These are phyloP conservation scores for Pythium coloratum DNA, from an alignment of 352 stramenopile genomes.

Conservation along the genomic window DNA sequence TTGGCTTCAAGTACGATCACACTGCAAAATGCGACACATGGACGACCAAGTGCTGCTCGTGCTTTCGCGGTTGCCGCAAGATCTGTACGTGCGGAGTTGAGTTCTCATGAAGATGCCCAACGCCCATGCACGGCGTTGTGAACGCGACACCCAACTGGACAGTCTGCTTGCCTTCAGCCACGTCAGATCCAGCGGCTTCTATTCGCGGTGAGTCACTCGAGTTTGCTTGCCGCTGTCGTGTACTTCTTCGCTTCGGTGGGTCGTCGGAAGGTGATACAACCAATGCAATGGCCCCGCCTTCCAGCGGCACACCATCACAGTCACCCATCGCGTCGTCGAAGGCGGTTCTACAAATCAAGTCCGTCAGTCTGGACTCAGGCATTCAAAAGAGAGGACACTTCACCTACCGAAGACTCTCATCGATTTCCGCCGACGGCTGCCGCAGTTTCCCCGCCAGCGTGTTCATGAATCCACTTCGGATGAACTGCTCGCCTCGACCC, in stretches of 20 bases:
- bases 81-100: conserved; percentile 43
- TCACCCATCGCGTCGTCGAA: conserved; percentile 34
- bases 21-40: conserved; percentile 16
- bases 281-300: conserved; percentile 60
- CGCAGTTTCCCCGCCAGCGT: conserved; percentile 34
- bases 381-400: background rate
- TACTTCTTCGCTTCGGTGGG: background rate
- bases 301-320: conserved; percentile 41
- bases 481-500: conserved; percentile 69
- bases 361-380: conserved; percentile 5
- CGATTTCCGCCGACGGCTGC: conserved; percentile 28
- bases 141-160: conserved; percentile 61
- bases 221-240: background rate
- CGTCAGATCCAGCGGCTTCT: background rate
- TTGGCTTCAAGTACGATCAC: background rate
- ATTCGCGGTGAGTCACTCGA: background rate
- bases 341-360: background rate
- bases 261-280: background rate
- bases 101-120: conserved; percentile 45
- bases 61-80: conserved; percentile 33
- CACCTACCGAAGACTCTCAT: conserved; percentile 28
- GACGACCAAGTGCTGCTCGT: conserved; percentile 14
- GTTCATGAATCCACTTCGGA: conserved; percentile 43
- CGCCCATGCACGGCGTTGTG: conserved; percentile 67
- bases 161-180: background rate